These are phyloP conservation scores for Cucurbitaria berberidis DNA, from an alignment of 2,329 filamentous ascomycete genomes.

Conservation along the genomic window DNA sequence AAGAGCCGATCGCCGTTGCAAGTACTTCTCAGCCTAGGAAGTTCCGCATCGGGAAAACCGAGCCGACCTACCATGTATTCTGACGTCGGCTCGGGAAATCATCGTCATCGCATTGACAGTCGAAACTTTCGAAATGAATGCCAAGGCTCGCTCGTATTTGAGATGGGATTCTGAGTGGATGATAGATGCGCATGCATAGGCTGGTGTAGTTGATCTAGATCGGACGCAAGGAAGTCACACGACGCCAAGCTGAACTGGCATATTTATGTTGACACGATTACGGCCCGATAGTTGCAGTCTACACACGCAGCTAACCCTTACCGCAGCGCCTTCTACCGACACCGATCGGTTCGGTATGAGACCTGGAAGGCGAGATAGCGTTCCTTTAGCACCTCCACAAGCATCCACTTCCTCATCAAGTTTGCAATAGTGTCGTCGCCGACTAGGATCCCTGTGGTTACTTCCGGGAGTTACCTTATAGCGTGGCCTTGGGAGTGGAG, in stretches of 20 bases:
- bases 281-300: neutral
- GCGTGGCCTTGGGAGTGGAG: no score
- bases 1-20: neutral
- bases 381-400: conserved; percentile 12
- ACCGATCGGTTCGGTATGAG: conserved; percentile 2
- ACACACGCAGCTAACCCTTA: neutral
- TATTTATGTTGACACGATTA: neutral
- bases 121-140: neutral
- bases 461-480: no score
- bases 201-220: neutral
- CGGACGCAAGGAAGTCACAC: neutral
- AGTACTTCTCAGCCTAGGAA: neutral
- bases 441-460: neutral
- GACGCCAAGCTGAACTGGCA: neutral
- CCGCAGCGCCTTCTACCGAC: conserved; percentile 2
- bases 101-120: neutral
- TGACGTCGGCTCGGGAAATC: neutral
- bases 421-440: conserved; percentile 2
- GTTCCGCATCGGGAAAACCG: neutral
- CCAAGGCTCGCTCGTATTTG: no score
- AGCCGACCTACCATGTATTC: neutral
- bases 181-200: no score
- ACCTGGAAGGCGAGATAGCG: neutral
- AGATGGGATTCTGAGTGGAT: no score
- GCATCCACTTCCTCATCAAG: neutral